These are phyloP conservation scores for Verticillium alfalfae DNA, from an alignment of 2,329 filamentous ascomycete genomes.

Conservation along the genomic window DNA sequence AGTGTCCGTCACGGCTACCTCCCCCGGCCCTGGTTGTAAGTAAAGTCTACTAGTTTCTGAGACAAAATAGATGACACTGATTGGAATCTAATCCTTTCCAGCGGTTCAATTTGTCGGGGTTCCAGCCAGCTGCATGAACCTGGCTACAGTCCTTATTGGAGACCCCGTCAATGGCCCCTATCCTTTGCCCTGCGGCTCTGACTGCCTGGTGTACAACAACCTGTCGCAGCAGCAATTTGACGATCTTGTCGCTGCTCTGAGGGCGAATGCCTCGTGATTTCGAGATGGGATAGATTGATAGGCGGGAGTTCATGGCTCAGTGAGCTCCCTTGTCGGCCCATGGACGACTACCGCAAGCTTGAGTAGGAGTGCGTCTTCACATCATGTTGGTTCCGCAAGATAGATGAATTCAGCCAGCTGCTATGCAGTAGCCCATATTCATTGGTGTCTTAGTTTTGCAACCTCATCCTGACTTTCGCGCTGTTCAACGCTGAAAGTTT, in stretches of 20 bases:
- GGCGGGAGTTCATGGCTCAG: no score
- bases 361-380: no score
- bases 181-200: constrained; percentile 11
- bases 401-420: no score
- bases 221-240: constrained; percentile 18
- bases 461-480: no score
- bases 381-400: no score
- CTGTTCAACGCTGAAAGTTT: no score
- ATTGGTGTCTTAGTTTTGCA: no score
- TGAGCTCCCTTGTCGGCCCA: no score
- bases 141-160: constrained; percentile 11
- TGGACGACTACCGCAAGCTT: no score
- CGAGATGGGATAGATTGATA: no score
- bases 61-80: not conserved
- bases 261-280: no score
- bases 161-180: constrained; percentile 8
- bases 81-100: not conserved
- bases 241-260: constrained; percentile 7
- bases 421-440: no score
- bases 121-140: constrained; percentile 13
- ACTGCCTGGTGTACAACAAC: constrained; percentile 10
- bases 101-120: constrained; percentile 6
- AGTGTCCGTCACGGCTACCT: not conserved
- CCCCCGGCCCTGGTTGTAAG: constrained; percentile 1
- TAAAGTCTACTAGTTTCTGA: not conserved